Evolutionary conservation across 2,329 filamentous ascomycete species (phyloP).

Genomic region (Decorospora gaudefroyi): DNA sequence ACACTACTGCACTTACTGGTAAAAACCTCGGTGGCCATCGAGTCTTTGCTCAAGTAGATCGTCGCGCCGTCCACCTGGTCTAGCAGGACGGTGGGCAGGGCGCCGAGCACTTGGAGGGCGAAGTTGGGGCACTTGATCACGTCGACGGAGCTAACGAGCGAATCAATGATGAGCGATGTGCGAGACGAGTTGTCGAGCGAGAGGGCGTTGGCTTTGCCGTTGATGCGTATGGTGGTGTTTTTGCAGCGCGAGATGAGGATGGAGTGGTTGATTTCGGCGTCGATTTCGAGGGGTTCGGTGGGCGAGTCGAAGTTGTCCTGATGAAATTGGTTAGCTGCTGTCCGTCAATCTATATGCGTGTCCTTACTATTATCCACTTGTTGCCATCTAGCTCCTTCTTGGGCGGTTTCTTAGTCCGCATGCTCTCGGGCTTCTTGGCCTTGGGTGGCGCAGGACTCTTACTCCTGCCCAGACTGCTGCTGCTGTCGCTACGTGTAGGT

Average conservation of each 20-base stretch:
- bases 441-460: conserved; percentile 83
- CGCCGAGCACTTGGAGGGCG: conserved; percentile 86
- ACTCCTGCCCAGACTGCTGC: conserved; percentile 56
- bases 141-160: conserved; percentile 86
- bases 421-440: conserved; percentile 61
- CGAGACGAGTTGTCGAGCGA: conserved; percentile 88
- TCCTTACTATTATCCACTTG: conserved; percentile 88
- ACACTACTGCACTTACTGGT: conserved; percentile 85
- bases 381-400: conserved; percentile 64
- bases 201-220: conserved; percentile 95
- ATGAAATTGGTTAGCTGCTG: conserved; percentile 37
- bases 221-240: conserved; percentile 85
- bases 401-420: conserved; percentile 55
- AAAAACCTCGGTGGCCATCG: conserved; percentile 78
- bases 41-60: conserved; percentile 83
- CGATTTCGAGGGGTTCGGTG: conserved; percentile 74
- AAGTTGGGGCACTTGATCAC: conserved; percentile 96
- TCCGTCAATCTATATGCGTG: too few species aligned
- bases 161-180: conserved; percentile 84
- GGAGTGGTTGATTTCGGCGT: conserved; percentile 81
- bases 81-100: conserved; percentile 82
- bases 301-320: conserved; percentile 83
- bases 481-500: conserved; percentile 60
- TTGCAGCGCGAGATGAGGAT: conserved; percentile 91
- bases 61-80: conserved; percentile 92